Conservation (phyloP, 192 early-diverging fungal species). For the Entomortierella lignicola region DNA sequence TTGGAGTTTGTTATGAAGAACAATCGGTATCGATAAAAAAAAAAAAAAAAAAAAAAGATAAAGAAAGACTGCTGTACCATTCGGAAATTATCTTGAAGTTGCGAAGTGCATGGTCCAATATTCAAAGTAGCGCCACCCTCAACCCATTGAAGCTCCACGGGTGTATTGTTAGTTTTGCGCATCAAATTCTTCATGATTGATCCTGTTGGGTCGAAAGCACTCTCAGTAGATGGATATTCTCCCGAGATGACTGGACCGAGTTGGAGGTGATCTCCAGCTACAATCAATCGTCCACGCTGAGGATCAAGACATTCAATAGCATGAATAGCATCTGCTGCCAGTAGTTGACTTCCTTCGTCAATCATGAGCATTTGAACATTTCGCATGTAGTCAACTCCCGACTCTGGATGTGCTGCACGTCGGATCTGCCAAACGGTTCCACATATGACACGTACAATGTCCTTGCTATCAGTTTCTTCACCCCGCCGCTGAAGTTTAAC, state of each 20-base stretch:
- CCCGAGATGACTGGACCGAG: constrained; percentile 61
- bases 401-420: constrained; percentile 9
- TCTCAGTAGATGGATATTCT: constrained; percentile 48
- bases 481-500: constrained; percentile 41
- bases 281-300: constrained; percentile 49
- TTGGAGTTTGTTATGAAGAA: background rate
- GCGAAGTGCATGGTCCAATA: constrained; percentile 61
- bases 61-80: constrained; percentile 47
- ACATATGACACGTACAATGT: constrained; percentile 24
- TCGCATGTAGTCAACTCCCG: constrained; percentile 25
- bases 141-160: constrained; percentile 26
- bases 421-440: constrained; percentile 44
- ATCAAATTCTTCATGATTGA: constrained; percentile 66
- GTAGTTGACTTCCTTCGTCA: constrained; percentile 54
- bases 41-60: background rate
- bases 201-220: constrained; percentile 56
- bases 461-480: constrained; percentile 9
- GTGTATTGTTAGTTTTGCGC: constrained; percentile 39
- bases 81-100: constrained; percentile 64
- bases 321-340: constrained; percentile 58
- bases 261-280: constrained; percentile 69
- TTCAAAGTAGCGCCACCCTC: constrained; percentile 30
- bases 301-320: constrained; percentile 57
- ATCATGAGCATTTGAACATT: constrained; percentile 53
- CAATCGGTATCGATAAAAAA: background rate